Base-by-base conservation (phyloP, 2,329 filamentous ascomycete genomes). In the Plectosphaerella cucumerina region DNA sequence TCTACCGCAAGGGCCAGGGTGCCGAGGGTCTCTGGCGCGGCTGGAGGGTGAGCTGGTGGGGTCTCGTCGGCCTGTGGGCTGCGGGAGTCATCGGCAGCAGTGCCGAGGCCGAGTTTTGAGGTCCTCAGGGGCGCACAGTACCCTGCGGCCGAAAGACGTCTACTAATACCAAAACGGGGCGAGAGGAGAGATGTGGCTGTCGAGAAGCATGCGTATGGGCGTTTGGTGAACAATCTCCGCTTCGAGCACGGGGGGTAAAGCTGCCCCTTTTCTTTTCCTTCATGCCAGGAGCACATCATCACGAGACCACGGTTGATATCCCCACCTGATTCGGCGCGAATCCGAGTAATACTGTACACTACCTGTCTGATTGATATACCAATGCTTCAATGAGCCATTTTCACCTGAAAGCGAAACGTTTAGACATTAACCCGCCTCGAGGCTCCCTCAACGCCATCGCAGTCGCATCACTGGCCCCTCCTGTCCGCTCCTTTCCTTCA, bases 31-130 rank as follows among this genome's bases (percentile, higher is more conserved):
- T 90, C 12, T 88, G 85, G 78, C 73, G 87, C 31, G 87, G 87
- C 1, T 90, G 86, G 86, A 84, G 87, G 65, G 85, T 90, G 35
- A 88, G 84, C 52, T 89, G 87, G 74, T 90, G 87, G 86, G 87
- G 87, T 0, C 66, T 90, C 6, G 82, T 89, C 11, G 87, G 87
- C 9, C 76, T 90, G 10, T 90, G 87, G 87, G 82, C 83, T 8
- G 85, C 85, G 21, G 80, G 82, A 34, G 76, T 86, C 21, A 68
- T 88, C 44, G 81, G 82, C 10, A 77, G 74, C 41, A 81, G 80
- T 21, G 82, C 82, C 31, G 81, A 84, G 54, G 82, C 80, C 50
- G 78, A 83, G 63, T 84, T 84, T 53, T 84, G 64, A 67, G 26
- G 26, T 8, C 26, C 26, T 31, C 26, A 8, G 8, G 12, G 26